phyloP scores from a whole-genome alignment of 1,284 basidiomycete genomes.

The Rhodotorula sp. region DNA sequence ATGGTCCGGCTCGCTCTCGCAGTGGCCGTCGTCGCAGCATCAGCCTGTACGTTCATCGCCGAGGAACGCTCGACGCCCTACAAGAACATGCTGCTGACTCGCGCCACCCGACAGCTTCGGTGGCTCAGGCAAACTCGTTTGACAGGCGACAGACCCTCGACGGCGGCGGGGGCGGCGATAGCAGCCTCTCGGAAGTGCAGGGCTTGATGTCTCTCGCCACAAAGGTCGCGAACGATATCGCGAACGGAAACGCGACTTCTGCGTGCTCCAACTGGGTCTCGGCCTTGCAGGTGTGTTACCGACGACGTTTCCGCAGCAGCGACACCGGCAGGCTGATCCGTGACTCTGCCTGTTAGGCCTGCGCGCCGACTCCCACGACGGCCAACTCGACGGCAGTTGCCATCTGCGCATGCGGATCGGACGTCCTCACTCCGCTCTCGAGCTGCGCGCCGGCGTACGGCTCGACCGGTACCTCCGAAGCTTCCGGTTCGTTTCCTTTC shows the following conservation, averaged over 20 bases:
- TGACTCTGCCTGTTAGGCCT: not conserved
- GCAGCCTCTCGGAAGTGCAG: not conserved
- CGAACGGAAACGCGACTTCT: not conserved
- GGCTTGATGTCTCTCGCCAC: not conserved
- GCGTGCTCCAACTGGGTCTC: not conserved
- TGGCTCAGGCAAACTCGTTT: not conserved
- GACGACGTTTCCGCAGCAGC: not conserved
- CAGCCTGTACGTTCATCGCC: no score
- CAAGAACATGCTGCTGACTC: no score
- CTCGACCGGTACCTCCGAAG: not conserved
- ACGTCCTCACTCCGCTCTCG: constrained; percentile 2
- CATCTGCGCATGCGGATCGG: constrained; percentile 9
- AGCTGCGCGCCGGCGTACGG: constrained; percentile 17
- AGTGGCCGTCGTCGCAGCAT: not conserved
- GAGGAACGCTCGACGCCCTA: no score
- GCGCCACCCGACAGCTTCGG: not conserved
- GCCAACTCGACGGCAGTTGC: constrained; percentile 6
- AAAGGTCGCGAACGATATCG: not conserved
- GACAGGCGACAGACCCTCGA: no score
- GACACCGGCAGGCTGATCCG: not conserved
- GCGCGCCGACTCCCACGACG: not conserved
- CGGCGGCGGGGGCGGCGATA: not conserved
- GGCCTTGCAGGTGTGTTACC: not conserved
- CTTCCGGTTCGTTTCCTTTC: constrained; percentile 3
- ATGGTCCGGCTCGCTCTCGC: not conserved